Base-by-base conservation (phyloP, 1,139 yeast species). In the Protomyces gravidus region DNA sequence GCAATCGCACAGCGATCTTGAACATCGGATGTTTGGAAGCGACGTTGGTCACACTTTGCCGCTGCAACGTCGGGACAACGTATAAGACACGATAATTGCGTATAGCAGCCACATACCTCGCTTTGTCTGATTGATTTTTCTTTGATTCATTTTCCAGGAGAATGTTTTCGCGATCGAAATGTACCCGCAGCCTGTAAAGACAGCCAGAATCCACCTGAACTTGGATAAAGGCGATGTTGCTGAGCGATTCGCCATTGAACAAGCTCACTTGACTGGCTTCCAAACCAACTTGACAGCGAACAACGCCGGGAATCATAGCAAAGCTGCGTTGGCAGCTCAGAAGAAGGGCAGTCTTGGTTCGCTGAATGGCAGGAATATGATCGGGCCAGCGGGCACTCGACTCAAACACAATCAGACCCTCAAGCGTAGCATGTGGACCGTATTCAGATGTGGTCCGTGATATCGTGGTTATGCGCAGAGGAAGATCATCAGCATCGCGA, bases 351-450 rank as follows among this genome's bases (percentile, higher is more conserved):
- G 92, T 80, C 70, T 94, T 94, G 17, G 96, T 86, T 68, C 85
- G 84, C 69, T 92, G 98, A 61, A 89, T 75, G 0, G 97, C 90
- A 39, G 78, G 75, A 3, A 89, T 71, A 70, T 92, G 96, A 72
- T 88, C 96, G 0, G 99, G 98, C 99, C 98, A 94, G 71, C 84
- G 83, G n/a, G 83, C 78, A 1, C 96, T 86, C 2, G 87, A 77
- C 73, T 94, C 98, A 71, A 94, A 89, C 71, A 89, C 96, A 50
- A 94, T 72, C 11, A 90, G 78, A 26, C 85, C 83, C 55, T 86
- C 89, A n/a, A 59, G 45, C 17, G 53, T 39, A 32, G 45, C 48
- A 25, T 45, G 26, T 3, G 42, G 52, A 19, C 48, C 30, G 21
- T 27, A 47, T 23, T 45, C 32, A 13, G 62, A 46, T 30, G 49